phyloP scores from a whole-genome alignment of 805 yeast genomes.

The Suhomyces kilbournensis region DNA sequence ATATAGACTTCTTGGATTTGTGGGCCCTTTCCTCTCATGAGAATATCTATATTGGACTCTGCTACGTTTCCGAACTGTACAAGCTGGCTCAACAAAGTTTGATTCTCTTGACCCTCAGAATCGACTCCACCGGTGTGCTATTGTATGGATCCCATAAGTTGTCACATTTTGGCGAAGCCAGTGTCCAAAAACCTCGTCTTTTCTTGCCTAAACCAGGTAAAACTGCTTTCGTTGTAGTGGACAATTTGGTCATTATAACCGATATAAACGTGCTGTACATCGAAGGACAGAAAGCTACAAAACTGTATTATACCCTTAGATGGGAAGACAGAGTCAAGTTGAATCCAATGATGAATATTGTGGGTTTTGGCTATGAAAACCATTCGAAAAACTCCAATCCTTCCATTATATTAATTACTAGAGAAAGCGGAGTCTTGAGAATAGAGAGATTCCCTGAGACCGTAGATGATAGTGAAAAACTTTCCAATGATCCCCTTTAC shows the following conservation, averaged over 20 bases:
- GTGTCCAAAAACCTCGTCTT: slow-evolving; percentile 42
- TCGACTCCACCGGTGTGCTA: slow-evolving; percentile 49
- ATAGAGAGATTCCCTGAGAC: slow-evolving; percentile 45
- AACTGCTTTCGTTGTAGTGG: slow-evolving; percentile 60
- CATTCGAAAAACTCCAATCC: slow-evolving; percentile 36
- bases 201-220: slow-evolving; percentile 55
- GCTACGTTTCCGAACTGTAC: slow-evolving; percentile 17
- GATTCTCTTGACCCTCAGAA: slow-evolving; percentile 52
- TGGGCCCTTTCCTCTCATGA: slow-evolving; percentile 41
- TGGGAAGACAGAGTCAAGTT: slow-evolving; percentile 83
- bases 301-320: slow-evolving; percentile 39
- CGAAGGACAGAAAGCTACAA: slow-evolving; percentile 12
- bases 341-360: slow-evolving; percentile 47
- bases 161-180: slow-evolving; percentile 34
- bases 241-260: slow-evolving; percentile 60
- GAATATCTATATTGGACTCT: slow-evolving; percentile 43
- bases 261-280: slow-evolving; percentile 48
- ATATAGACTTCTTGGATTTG: slow-evolving; percentile 60
- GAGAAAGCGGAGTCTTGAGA: slow-evolving; percentile 58
- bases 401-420: slow-evolving; percentile 47
- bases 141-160: slow-evolving; percentile 65
- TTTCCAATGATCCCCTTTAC: slow-evolving; percentile 10
- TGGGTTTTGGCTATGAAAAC: slow-evolving; percentile 60
- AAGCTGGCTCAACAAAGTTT: slow-evolving; percentile 20
- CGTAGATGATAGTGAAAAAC: slow-evolving; percentile 12